Percentiles rank a stretch among this genome's conserved stretches.
Evolutionary conservation across 306 rosid genomes (phyloP).

Genomic region (Echinosophora koreensis): DNA sequence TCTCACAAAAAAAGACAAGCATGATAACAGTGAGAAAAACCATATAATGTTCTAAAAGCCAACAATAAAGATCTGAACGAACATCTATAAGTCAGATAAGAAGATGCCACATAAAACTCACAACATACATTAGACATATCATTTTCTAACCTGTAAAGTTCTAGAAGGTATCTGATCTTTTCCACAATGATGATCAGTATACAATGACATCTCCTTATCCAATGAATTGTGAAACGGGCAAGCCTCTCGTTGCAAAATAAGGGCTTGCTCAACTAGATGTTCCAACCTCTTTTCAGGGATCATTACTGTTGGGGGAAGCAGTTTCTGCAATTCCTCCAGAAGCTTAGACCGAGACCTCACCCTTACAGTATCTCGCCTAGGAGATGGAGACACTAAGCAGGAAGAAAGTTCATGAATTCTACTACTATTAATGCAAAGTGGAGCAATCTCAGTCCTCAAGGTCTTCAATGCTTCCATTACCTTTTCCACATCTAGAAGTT

Average conservation of each 20-base stretch:
- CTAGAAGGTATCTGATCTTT: constrained; percentile 88
- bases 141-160: constrained; percentile 84
- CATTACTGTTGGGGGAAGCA: constrained; percentile 91
- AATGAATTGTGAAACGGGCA: constrained; percentile 89
- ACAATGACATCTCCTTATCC: constrained; percentile 91
- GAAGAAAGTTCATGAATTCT: constrained; percentile 88
- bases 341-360: constrained; percentile 76
- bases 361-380: constrained; percentile 52
- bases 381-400: constrained; percentile 70
- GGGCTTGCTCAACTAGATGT: constrained; percentile 93
- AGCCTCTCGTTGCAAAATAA: constrained; percentile 87
- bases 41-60: constrained; percentile 6
- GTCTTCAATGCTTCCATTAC: constrained; percentile 87
- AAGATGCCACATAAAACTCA: constrained; percentile 10
- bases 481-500: constrained; percentile 72
- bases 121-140: constrained; percentile 28
- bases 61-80: constrained; percentile 3
- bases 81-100: constrained; percentile 15
- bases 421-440: constrained; percentile 62
- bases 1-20: background rate
- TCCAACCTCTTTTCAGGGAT: constrained; percentile 96
- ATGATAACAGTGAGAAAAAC: background rate
- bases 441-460: constrained; percentile 85
- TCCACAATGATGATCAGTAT: constrained; percentile 92
- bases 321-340: constrained; percentile 85